phyloP scores from a whole-genome alignment of 371 early-diverging fungal genomes.

The Haplosporangium sp. region DNA sequence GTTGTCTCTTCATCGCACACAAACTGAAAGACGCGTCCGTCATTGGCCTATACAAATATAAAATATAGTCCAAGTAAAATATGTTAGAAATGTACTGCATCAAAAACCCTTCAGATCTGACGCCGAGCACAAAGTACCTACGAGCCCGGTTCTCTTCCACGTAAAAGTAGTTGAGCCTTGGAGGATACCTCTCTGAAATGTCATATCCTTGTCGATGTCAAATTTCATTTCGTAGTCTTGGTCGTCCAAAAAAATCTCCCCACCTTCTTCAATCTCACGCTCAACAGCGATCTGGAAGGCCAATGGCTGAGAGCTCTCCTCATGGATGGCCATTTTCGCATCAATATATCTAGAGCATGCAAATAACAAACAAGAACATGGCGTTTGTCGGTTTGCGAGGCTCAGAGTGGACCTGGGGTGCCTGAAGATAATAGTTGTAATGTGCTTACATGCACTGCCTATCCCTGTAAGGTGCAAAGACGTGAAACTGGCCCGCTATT shows the following conservation, averaged over 20 bases:
- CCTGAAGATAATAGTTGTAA: no score
- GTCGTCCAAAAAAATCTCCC: background rate
- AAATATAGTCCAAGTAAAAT: no score
- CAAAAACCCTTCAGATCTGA: no score
- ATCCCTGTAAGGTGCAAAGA: background rate
- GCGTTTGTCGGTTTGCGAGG: no score
- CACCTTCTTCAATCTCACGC: background rate
- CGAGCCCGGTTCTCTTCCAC: constrained; percentile 19
- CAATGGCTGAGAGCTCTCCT: background rate
- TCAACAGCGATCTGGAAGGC: background rate
- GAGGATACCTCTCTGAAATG: background rate
- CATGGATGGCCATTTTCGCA: background rate
- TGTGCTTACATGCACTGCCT: background rate
- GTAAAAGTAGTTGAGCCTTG: constrained; percentile 16
- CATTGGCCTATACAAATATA: background rate
- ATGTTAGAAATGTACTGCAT: no score
- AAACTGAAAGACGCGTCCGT: background rate
- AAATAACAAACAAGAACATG: background rate
- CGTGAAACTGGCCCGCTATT: background rate
- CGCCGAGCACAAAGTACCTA: background rate
- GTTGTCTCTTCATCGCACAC: constrained; percentile 10
- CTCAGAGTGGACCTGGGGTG: no score
- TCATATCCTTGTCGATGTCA: background rate
- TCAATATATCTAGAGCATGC: background rate
- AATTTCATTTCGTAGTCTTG: constrained; percentile 3